Base-by-base conservation (phyloP, 1,139 yeast species). In the Wickerhamiella infanticola region DNA sequence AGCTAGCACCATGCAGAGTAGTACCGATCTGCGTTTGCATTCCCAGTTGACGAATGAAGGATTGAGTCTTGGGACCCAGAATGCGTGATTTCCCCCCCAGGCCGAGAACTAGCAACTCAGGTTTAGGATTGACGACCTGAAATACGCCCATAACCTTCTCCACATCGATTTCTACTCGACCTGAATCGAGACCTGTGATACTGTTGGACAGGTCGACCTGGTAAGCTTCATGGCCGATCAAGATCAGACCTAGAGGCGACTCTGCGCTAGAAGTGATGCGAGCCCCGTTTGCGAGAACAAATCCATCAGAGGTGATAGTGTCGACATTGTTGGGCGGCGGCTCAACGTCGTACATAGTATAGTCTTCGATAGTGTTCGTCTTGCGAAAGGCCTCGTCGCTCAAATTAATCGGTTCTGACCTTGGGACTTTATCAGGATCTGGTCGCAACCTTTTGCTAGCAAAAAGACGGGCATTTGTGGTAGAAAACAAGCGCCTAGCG, bases 21-120 rank as follows among this genome's bases (percentile, higher is more conserved):
- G 77, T 81, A 36, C 84, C 74, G 3, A 79, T 66, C 54, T 83
- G 93, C 25, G 79, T 62, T 57, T 77, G 80, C 31, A 81, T 75
- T 0, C 94, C 94, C 47, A 79, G 63, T 2, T 67, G 61, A 18
- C 72, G 68, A 45, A 83, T 67, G 50, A 61, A 64, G 43, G 64
- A 62, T 44, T 74, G 65, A 45, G 80, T 79, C 11, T 62, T 55
- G 9, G 75, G 77, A 36, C 78, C 73, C 52, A 83, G 65, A 60
- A 81, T 69, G 45, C 94, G 66, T 2, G 83, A 72, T 48, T 67
- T 65, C 0, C 90, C 90, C 13, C 61, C 62, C 24, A 81, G 64
- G 0, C 94, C 94, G 23, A 82, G 65, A 5, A 81, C 79, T 44
- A 81, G 57, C 37, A 83, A 66, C 57, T 83, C 94, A 0, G 94